phyloP scores from a whole-genome alignment of 2,329 filamentous ascomycete genomes.

The Trichothecium sympodiale region DNA sequence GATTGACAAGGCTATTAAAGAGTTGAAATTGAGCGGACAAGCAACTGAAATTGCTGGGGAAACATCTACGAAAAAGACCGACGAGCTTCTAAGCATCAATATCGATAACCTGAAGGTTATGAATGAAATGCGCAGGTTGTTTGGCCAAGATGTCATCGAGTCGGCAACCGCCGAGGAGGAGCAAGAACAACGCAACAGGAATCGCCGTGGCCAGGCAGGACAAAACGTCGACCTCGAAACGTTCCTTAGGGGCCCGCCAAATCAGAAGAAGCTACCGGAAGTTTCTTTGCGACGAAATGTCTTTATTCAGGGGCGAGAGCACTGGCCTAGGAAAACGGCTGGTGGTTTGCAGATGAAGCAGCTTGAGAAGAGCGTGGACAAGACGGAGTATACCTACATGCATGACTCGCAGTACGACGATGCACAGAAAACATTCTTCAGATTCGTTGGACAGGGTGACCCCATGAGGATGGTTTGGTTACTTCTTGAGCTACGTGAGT shows the following conservation, averaged over 20 bases:
- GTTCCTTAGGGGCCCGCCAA: conserved; percentile 41
- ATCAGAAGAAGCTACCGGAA: conserved; percentile 52
- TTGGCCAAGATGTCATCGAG: conserved; percentile 46
- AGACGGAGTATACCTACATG: conserved; percentile 60
- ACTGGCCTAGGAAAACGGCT: conserved; percentile 71
- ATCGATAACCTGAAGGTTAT: conserved; percentile 69
- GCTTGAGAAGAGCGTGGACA: conserved; percentile 22
- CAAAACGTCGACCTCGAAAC: conserved; percentile 48
- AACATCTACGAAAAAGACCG: conserved; percentile 14
- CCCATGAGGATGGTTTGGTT: conserved; percentile 72
- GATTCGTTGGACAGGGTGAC: conserved; percentile 72
- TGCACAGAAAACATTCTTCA: conserved; percentile 66
- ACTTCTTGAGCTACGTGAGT: conserved; percentile 34
- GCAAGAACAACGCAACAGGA: conserved; percentile 23
- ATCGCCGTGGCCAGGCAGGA: conserved; percentile 19
- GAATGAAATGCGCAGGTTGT: conserved; percentile 74
- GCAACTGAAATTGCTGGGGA: conserved; percentile 2
- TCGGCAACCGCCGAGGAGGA: conserved; percentile 39
- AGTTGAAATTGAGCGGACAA: conserved; percentile 28
- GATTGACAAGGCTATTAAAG: conserved; percentile 42
- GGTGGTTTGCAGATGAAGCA: conserved; percentile 76
- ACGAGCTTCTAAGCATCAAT: conserved; percentile 37
- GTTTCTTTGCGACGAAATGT: conserved; percentile 66
- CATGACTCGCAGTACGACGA: conserved; percentile 66
- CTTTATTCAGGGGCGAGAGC: conserved; percentile 77